Evolutionary conservation across 2,329 filamentous ascomycete species (phyloP).

Genomic region (Magnaporthiopsis incrustans): DNA sequence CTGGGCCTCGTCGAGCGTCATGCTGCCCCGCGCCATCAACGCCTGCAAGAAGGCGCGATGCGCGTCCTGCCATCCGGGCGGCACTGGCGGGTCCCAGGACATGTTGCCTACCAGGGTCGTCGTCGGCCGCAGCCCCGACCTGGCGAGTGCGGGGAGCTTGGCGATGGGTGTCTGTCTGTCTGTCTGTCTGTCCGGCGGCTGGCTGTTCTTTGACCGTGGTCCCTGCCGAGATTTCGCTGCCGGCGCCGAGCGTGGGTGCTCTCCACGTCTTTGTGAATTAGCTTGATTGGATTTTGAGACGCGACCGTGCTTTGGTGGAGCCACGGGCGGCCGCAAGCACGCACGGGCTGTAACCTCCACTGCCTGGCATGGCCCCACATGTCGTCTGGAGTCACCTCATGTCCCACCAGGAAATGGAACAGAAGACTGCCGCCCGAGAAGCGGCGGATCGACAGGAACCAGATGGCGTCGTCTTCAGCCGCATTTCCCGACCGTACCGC

Average conservation of each 20-base stretch:
- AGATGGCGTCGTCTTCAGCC: too few relatives aligned
- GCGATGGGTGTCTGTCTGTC: too few relatives aligned
- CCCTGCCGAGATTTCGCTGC: too few relatives aligned
- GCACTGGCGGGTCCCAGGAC: conserved; percentile 25
- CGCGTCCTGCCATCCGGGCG: conserved; percentile 42
- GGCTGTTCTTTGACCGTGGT: too few relatives aligned
- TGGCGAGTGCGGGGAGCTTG: background rate
- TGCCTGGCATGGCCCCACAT: background rate
- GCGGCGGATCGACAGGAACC: background rate
- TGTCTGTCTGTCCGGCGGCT: too few relatives aligned
- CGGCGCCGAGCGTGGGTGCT: too few relatives aligned
- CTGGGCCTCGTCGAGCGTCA: conserved; percentile 68
- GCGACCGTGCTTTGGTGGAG: too few relatives aligned
- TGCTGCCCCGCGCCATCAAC: conserved; percentile 67
- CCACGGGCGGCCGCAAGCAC: too few relatives aligned
- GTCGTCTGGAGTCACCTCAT: background rate
- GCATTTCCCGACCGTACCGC: too few relatives aligned
- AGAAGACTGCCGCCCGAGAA: background rate
- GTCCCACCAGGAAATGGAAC: background rate
- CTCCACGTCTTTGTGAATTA: too few relatives aligned
- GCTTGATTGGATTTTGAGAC: too few relatives aligned
- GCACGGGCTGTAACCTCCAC: background rate
- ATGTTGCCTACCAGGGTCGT: background rate
- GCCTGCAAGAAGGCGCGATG: conserved; percentile 90
- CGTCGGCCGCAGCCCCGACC: background rate